These are phyloP conservation scores for Teratosphaeria pseudoeucalypti DNA, from an alignment of 2,329 filamentous ascomycete species.

Conservation along the genomic window DNA sequence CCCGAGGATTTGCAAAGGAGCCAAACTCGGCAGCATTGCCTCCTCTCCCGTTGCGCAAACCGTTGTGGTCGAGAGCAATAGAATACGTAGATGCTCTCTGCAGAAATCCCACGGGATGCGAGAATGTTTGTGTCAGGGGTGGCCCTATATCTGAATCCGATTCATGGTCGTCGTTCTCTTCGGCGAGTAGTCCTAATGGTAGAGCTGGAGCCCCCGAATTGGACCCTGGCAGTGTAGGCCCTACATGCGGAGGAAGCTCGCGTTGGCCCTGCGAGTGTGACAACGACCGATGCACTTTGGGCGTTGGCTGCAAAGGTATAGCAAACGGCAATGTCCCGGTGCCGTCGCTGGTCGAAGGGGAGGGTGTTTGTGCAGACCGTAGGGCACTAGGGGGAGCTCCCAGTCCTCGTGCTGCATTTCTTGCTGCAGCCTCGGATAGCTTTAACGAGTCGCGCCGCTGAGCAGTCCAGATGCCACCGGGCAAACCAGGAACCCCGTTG, in stretches of 20 bases:
- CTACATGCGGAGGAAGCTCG: constrained; percentile 10
- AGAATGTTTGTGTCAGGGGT: constrained; percentile 22
- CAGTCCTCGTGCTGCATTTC: constrained; percentile 29
- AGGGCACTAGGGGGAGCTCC: constrained; percentile 34
- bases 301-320: constrained; percentile 79
- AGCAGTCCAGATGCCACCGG: constrained; percentile 27
- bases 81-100: constrained; percentile 23
- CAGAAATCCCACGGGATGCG: constrained; percentile 21
- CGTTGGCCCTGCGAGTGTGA: constrained; percentile 64
- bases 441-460: constrained; percentile 23
- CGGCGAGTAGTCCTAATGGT: constrained; percentile 20
- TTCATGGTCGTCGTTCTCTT: constrained; percentile 14
- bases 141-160: constrained; percentile 18
- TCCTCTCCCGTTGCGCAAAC: not conserved
- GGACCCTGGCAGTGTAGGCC: constrained; percentile 4
- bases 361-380: constrained; percentile 26
- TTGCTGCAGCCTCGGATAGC: constrained; percentile 19
- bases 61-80: constrained; percentile 9
- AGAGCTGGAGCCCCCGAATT: constrained; percentile 12
- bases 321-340: constrained; percentile 64
- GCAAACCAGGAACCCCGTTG: constrained; percentile 31
- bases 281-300: constrained; percentile 88
- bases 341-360: constrained; percentile 26
- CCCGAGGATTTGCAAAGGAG: not conserved
- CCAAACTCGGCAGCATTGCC: constrained; percentile 7